Base-by-base conservation (phyloP, 2,329 filamentous ascomycete species). In the Xylariaceae sp. region DNA sequence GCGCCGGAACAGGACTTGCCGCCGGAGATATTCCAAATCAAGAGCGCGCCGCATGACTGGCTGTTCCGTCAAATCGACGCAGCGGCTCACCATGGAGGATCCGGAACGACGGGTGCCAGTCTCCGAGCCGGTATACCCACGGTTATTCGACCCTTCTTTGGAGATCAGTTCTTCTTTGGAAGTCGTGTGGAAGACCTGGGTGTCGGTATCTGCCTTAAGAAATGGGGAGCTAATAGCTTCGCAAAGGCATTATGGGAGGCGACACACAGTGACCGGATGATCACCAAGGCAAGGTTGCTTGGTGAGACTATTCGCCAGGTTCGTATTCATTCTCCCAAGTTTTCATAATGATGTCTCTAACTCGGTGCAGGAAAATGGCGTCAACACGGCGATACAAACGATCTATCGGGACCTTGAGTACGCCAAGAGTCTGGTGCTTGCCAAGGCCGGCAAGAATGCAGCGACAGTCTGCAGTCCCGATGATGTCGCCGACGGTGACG, bases 81-180 rank as follows among this genome's bases (percentile, higher is more conserved):
- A 3, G 93, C 90, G 2, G 91, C 90, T 6, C 94, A 99, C 72
- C 94, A 99, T 70, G 94, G 94, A 52, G 94, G 94, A 4, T 90
- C 92, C 3, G 94, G 94, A 1, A 99, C 94, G 0, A 99, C 94
- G 0, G 94, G 94, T 1, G 94, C 94, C 0, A 96, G 91, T 73
- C 78, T 99, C 53, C 83, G 94, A 55, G 92, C 92, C 0, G 94
- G 94, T 1, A 85, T 96, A 4, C 94, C 94, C 0, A 97, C 94
- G 0, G 92, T 99, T 64, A 89, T 97, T 71, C 90, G 93, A 62
- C 94, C 94, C 0, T 99, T 97, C 78, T 99, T 99, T 71, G 94
- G 94, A 4, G 94, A 99, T 68, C 94, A 99, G 72, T 97, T 89
- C 80, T 99, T 99, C 79, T 97, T 96, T 68, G 94, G 92, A 5